Evolutionary conservation across 495 filamentous ascomycete species (phyloP), one percentile per base, ranked within the genome.

Genomic region (Daldinia concentrica): DNA sequence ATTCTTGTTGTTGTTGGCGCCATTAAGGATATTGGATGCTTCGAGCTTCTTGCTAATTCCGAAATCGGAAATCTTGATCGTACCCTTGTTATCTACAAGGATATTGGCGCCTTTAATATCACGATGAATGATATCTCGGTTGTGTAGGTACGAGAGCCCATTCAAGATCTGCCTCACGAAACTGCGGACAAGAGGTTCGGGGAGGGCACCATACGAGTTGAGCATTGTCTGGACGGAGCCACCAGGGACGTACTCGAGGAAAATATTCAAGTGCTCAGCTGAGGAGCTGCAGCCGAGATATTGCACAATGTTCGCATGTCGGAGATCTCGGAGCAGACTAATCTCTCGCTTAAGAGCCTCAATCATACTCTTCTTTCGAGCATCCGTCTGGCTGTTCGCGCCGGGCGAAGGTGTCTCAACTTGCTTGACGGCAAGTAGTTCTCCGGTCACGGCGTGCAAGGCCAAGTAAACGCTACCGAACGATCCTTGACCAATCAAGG

Each of bases 101-200:
- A 99, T 95, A 77, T 99, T 99, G 77, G 95, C 95, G 58, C 95
- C 95, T 82, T 98, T 98, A 86, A 98, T 98, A 80, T 99, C 95
- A 61, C 95, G 92, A 79, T 99, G 95, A 75, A 99, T 98, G 79
- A 99, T 98, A 74, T 97, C 94, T 60, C 90, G 88, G 78, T 91
- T 92, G 78, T 99, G 95, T 19, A 99, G 88, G 79, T 98, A 99
- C 19, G 91, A 93, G n/a, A 99, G 88, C 66, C 95, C 95, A 4
- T 89, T 88, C 54, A 99, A 87, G 75, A 99, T 99, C 80, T 99
- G 96, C 12, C 94, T 91, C 69, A 98, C 95, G 71, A 99, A 98
- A 79, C 93, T 98, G 75, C 94, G 92, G 68, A 99, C 93, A 54
- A 99, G 86, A 2, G 93, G 93, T 73, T 99, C 95, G 48, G 92